phyloP scores from a whole-genome alignment of 805 yeast species.

The Ascoidea tarda region DNA sequence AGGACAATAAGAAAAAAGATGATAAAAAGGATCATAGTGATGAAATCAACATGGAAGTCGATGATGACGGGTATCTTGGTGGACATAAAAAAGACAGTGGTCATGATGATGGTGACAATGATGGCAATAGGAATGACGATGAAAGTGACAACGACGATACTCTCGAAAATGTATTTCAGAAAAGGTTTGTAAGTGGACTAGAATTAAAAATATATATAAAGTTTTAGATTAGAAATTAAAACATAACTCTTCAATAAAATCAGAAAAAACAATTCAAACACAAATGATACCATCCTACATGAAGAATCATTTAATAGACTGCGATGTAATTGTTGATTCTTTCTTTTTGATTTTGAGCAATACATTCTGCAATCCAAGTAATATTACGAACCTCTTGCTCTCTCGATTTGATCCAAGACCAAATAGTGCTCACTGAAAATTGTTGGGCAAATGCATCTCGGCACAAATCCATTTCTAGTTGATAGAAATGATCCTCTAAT shows the following conservation, averaged over 20 bases:
- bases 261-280: too few relatives aligned
- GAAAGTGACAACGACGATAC: slow-evolving; percentile 3
- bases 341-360: slow-evolving; percentile 95
- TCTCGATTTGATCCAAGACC: slow-evolving; percentile 94
- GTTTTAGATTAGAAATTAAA: neutral
- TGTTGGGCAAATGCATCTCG: slow-evolving; percentile 93
- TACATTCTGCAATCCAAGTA: slow-evolving; percentile 99
- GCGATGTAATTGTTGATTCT: slow-evolving; percentile 83
- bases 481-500: slow-evolving; percentile 89
- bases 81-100: neutral
- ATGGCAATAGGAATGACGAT: neutral
- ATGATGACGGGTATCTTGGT: neutral
- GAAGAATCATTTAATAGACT: slow-evolving; percentile 37
- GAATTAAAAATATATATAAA: slow-evolving; percentile 1
- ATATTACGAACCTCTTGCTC: slow-evolving; percentile 96
- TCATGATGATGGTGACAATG: neutral
- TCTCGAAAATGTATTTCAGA: slow-evolving; percentile 1
- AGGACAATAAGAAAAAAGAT: slow-evolving; percentile 17
- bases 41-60: neutral
- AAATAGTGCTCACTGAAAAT: slow-evolving; percentile 75
- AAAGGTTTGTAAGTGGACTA: slow-evolving; percentile 4
- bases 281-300: too few relatives aligned
- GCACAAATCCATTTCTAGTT: slow-evolving; percentile 83
- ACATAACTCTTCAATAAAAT: too few relatives aligned
- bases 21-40: slow-evolving; percentile 1